A percentile compares a stretch with the other conserved stretches of the same genome.
Evolutionary conservation across 1,139 yeast species (phyloP).

Genomic region (Geotrichum candidum): DNA sequence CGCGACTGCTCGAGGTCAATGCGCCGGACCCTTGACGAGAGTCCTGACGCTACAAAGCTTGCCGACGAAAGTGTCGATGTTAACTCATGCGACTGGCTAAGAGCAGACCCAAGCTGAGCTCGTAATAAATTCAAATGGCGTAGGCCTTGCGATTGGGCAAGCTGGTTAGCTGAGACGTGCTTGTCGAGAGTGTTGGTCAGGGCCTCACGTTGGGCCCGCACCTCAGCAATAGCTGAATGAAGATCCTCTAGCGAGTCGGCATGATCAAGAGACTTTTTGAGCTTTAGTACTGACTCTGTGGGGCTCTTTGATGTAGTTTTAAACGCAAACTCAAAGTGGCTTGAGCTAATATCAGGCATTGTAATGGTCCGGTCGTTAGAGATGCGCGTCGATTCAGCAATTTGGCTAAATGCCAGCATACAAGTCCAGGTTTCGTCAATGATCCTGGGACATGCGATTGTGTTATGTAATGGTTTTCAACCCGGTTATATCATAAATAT

Average conservation of each 20-base stretch:
- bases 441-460: not conserved
- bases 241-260: conserved; percentile 15
- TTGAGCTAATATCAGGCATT: not conserved
- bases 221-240: conserved; percentile 8
- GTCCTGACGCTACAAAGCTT: conserved; percentile 56
- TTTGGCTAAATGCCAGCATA: not conserved
- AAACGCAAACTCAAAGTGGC: not conserved
- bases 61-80: conserved; percentile 52
- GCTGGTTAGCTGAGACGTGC: conserved; percentile 12
- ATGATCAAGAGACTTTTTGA: conserved; percentile 12
- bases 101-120: conserved; percentile 31
- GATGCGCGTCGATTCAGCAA: not conserved
- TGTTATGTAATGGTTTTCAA: not conserved
- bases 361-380: not conserved
- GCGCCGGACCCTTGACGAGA: conserved; percentile 63
- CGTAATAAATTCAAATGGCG: conserved; percentile 29
- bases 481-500: not conserved
- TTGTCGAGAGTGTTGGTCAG: conserved; percentile 9
- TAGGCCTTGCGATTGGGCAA: conserved; percentile 15
- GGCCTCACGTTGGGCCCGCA: conserved; percentile 10
- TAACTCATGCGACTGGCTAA: conserved; percentile 42
- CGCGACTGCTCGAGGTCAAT: conserved; percentile 67
- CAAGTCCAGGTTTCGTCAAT: not conserved
- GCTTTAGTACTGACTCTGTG: conserved; percentile 5
- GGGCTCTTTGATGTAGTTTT: not conserved